These are phyloP conservation scores for Hanseniaspora nectarophila DNA, from an alignment of 805 yeast genomes.

Conservation along the genomic window DNA sequence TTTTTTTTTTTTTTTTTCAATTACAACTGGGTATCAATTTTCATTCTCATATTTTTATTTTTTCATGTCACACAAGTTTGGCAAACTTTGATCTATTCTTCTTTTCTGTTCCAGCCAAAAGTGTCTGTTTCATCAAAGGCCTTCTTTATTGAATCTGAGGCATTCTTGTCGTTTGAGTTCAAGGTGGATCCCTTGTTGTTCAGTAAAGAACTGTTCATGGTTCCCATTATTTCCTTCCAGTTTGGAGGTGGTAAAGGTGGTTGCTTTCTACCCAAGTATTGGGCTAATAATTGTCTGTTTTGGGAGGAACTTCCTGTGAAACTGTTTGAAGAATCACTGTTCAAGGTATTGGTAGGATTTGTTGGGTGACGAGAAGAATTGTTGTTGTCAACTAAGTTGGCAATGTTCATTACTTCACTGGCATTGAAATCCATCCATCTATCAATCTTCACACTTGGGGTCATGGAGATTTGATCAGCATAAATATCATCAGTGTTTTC, in stretches of 20 bases:
- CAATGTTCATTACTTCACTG: slow-evolving; percentile 13
- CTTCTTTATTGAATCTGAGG: neutral
- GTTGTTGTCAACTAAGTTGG: slow-evolving; percentile 9
- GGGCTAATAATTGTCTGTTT: slow-evolving; percentile 10
- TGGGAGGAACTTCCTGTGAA: neutral
- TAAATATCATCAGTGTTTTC: slow-evolving; percentile 20
- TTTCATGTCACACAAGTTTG: neutral
- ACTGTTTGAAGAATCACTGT: neutral
- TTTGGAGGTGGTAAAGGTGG: slow-evolving; percentile 11
- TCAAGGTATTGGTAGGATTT: neutral
- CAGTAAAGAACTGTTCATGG: slow-evolving; percentile 10
- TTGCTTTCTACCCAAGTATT: slow-evolving; percentile 12
- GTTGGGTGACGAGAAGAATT: neutral
- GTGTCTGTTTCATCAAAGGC: slow-evolving; percentile 13
- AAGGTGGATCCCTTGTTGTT: slow-evolving; percentile 10
- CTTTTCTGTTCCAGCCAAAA: slow-evolving; percentile 15
- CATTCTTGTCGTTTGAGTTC: neutral
- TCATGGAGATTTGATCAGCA: slow-evolving; percentile 19
- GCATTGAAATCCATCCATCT: slow-evolving; percentile 27
- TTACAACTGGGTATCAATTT: neutral
- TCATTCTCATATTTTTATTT: neutral
- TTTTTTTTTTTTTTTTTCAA: neutral
- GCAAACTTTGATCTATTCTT: slow-evolving; percentile 2
- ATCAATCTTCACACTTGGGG: slow-evolving; percentile 25
- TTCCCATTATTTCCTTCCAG: neutral